Base-by-base conservation (phyloP, 1,139 yeast genomes). In the Yamadazyma dushanensis region DNA sequence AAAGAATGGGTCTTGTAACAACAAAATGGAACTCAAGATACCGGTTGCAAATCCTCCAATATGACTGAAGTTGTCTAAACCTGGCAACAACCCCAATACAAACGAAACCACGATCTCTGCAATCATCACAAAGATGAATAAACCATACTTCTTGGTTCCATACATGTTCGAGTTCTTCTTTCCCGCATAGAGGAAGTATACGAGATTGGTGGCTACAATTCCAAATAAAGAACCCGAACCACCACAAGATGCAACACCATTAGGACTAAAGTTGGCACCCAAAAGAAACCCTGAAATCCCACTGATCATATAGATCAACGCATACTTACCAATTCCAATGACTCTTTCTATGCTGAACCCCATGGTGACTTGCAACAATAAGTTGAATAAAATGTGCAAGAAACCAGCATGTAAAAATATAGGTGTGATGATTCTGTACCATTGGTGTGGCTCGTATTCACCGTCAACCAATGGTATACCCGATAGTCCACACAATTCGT, bases 161-260 rank as follows among this genome's bases (percentile, higher is more conserved):
- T 67, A 61, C 54, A 70, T 50, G 57, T 73, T 64, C 39, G 73
- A 54, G 54, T 67, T 64, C 53, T 75, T 59, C 47, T 59, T 56
- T 34, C 78, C 84, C 61, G 80, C 66, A 51, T 78, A 76, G 3
- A 81, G 48, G 46, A 83, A 72, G 48, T 80, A 68, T 10, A 81
- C 51, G 30, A 83, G 57, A 50, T 82, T 82, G 7, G 82, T 59
- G 8, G 86, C 84, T 43, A 83, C 76, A 22, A 83, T 61, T 1
- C 90, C 90, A 57, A 83, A 83, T 23, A 84, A 59, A 1, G 88
- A 73, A 2, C 92, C 92, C n/a, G 83, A 76, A 2, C 88, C 87
- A 2, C 92, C 92, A 0, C 84, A 77, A 13, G 83, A 76, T 1
- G 87, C 79, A 26, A 80, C 70, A 1, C 89, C 90, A 36, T 70